Evolutionary conservation across 352 stramenopile species (phyloP).

Genomic region (Thraustochytrium sp.): DNA sequence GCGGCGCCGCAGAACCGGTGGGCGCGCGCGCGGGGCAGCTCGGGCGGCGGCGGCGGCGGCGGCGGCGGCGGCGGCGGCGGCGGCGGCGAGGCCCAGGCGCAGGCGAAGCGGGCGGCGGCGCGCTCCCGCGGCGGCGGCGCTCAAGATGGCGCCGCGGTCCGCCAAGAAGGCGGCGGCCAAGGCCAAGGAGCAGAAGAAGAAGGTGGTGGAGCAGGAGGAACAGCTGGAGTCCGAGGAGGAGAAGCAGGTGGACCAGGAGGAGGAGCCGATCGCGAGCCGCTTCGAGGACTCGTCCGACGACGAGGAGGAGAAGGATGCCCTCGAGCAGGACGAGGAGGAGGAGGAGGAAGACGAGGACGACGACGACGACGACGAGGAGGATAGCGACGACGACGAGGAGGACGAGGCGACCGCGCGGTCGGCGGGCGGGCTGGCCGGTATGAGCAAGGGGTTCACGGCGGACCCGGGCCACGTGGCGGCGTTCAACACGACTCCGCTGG

Average conservation of each 20-base stretch:
- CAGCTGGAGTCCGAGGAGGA: neutral
- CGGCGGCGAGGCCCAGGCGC: no score
- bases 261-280: neutral
- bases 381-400: neutral
- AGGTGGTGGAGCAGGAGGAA: neutral
- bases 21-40: no score
- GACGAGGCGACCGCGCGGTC: neutral
- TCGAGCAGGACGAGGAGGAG: neutral
- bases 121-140: no score
- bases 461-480: conserved; percentile 78
- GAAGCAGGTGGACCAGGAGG: neutral
- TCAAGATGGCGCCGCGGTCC: no score
- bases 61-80: no score
- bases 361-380: neutral
- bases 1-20: no score
- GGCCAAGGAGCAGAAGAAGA: neutral
- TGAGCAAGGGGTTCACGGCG: conserved; percentile 66
- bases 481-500: conserved; percentile 77
- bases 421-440: neutral
- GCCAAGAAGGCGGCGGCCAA: neutral
- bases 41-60: no score
- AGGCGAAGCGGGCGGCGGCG: no score
- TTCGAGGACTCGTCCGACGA: neutral
- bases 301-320: neutral
- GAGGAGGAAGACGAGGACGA: conserved; percentile 16